Conservation (phyloP, 2,329 filamentous ascomycete genomes). For the Intubia oerlemansii region DNA sequence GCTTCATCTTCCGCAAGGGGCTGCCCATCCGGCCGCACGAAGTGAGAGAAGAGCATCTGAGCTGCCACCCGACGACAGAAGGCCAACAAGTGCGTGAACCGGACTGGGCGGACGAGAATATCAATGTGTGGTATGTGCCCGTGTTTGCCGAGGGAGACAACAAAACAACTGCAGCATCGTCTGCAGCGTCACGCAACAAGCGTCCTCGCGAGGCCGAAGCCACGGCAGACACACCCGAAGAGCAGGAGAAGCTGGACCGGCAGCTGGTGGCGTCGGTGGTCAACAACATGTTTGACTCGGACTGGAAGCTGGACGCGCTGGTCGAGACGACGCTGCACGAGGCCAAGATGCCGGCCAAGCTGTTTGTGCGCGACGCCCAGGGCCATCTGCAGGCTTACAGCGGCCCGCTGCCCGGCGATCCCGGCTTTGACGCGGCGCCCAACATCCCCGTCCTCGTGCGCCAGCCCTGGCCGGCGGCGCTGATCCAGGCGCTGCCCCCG, state of each 20-base stretch:
- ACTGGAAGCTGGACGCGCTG: conserved; percentile 52
- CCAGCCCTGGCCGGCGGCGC: conserved; percentile 57
- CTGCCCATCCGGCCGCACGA: conserved; percentile 56
- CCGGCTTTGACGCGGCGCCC: conserved; percentile 16
- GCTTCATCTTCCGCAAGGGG: conserved; percentile 72
- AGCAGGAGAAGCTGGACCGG: conserved; percentile 14
- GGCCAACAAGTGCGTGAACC: conserved; percentile 26
- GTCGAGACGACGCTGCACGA: conserved; percentile 42
- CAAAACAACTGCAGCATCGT: too few species aligned
- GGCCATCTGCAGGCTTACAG: conserved; percentile 47
- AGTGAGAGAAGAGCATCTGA: conserved; percentile 22
- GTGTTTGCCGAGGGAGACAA: conserved; percentile 12
- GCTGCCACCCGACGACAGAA: background rate
- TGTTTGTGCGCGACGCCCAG: conserved; percentile 46
- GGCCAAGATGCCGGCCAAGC: conserved; percentile 43
- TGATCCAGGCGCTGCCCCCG: conserved; percentile 41
- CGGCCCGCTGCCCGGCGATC: conserved; percentile 39
- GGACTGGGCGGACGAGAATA: conserved; percentile 53
- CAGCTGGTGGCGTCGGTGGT: conserved; percentile 39
- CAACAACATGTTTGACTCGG: conserved; percentile 58
- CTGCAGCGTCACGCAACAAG: background rate
- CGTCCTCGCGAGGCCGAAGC: background rate
- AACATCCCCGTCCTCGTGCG: conserved; percentile 53
- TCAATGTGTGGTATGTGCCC: conserved; percentile 71
- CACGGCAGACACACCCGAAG: too few species aligned